A percentile compares a stretch with the other conserved stretches of the same genome.
These are phyloP conservation scores for Margaritispora aquatica DNA, from an alignment of 495 filamentous ascomycete genomes.

Conservation along the genomic window DNA sequence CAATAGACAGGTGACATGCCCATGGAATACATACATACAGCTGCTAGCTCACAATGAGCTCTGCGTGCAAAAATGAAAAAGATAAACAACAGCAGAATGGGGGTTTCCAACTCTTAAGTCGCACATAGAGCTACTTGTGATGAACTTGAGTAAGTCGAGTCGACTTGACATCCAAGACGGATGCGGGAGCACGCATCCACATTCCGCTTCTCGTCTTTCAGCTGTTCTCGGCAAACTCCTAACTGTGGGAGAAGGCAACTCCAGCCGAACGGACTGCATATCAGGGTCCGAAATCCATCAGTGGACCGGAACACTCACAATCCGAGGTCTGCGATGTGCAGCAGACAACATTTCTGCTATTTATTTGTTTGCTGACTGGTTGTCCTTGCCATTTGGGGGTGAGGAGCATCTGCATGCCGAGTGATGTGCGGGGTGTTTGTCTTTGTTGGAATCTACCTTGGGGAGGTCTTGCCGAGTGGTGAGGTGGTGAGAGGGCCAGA, in stretches of 20 bases:
- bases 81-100: no score
- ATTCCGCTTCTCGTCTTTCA: no score
- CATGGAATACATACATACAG: background rate
- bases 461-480: background rate
- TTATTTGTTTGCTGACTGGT: background rate
- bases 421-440: background rate
- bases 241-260: background rate
- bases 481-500: background rate
- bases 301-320: slow-evolving; percentile 3
- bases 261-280: no score
- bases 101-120: no score
- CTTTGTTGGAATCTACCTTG: no score
- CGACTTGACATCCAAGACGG: background rate
- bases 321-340: slow-evolving; percentile 10
- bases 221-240: no score
- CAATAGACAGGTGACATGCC: background rate
- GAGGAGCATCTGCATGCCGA: background rate
- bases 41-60: background rate
- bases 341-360: background rate
- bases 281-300: no score
- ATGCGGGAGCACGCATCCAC: background rate
- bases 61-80: no score
- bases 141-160: background rate
- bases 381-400: background rate
- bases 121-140: no score